Evolutionary conservation across 2,329 filamentous ascomycete genomes (phyloP), one percentile per base, ranked within the genome.

Genomic region (Diplocarpon rosae): DNA sequence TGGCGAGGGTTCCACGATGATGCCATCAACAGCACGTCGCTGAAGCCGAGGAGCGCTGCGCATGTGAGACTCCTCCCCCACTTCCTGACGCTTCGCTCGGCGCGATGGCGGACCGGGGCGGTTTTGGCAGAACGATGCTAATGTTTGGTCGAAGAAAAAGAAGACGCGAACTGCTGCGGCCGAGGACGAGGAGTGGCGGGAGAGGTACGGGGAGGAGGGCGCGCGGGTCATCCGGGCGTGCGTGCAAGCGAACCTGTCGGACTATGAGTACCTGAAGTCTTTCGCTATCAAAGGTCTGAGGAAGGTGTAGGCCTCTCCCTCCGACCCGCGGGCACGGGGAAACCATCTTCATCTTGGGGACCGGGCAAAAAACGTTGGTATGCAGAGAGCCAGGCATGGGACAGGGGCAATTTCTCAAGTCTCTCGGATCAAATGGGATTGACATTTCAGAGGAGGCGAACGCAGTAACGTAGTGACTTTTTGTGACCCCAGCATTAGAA

Each of bases 1-100:
- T 96, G 92, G 92, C 84, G 80, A 55, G 92, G 92, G 10, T 96
- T 94, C 68, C 92, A 96, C 63, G 85, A 96, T 55, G 92, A 96
- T 69, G 92, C 88, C 12, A 85, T 96, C 56, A 72, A 84, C 54
- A 94, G 85, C 60, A 82, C 73, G 31, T 80, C 79, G 50, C 68
- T 98, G 58, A 82, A 81, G 61, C 77, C 85, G 1, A 72, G 85
- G 59, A 70, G 71, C 37, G 72, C 80, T 52, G 74, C 78, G 20
- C 71, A 76, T 62, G 76, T 80, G 65, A 63, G 72, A 64, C 42
- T 31, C 37, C 7, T 20, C 20, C 33, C 17, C 3, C 9, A 34
- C 29, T 24, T 39, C 20, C 20, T 28, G 31, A 17, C 5, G 15
- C 15, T 38, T 31, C 5, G 27, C 17, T 16, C 12, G 7, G 14